These are phyloP conservation scores for Ogataea ramenticola DNA, from an alignment of 805 yeast species.

Conservation along the genomic window DNA sequence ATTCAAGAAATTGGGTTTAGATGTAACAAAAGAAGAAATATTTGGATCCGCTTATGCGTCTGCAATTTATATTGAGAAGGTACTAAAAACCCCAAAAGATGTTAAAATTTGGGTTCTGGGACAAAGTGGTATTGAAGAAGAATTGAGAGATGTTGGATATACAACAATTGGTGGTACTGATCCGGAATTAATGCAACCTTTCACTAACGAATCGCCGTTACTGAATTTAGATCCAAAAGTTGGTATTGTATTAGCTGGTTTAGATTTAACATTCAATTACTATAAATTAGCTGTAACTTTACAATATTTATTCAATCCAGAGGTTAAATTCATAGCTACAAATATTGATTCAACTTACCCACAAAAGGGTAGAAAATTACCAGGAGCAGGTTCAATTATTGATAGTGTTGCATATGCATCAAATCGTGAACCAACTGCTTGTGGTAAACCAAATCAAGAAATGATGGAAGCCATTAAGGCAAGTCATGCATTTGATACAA, in stretches of 20 bases:
- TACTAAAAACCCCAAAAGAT: conserved; percentile 63
- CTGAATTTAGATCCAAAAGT: conserved; percentile 63
- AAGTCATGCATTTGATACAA: conserved; percentile 46
- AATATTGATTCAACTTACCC: conserved; percentile 96
- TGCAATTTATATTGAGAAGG: conserved; percentile 76
- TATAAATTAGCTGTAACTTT: conserved; percentile 74
- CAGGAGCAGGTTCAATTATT: conserved; percentile 93
- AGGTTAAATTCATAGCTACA: conserved; percentile 78
- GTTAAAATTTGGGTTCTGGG: conserved; percentile 88
- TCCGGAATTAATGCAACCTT: conserved; percentile 44
- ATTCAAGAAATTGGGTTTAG: conserved; percentile 54
- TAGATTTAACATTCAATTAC: conserved; percentile 72
- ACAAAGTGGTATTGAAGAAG: conserved; percentile 78
- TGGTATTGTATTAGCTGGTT: conserved; percentile 86
- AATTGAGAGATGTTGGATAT: conserved; percentile 69
- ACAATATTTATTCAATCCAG: conserved; percentile 65
- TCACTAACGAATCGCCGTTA: conserved; percentile 49
- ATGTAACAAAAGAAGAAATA: conserved; percentile 53
- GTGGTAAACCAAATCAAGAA: conserved; percentile 87
- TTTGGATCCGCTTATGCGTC: conserved; percentile 91
- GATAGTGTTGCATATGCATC: conserved; percentile 67
- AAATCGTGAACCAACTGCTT: conserved; percentile 79
- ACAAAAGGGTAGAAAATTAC: conserved; percentile 72
- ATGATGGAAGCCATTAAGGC: conserved; percentile 89
- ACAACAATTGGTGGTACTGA: conserved; percentile 79